A percentile compares a stretch with the other conserved stretches of the same genome.
Conservation (phyloP, 805 yeast genomes). For the Limtongia smithiae region DNA sequence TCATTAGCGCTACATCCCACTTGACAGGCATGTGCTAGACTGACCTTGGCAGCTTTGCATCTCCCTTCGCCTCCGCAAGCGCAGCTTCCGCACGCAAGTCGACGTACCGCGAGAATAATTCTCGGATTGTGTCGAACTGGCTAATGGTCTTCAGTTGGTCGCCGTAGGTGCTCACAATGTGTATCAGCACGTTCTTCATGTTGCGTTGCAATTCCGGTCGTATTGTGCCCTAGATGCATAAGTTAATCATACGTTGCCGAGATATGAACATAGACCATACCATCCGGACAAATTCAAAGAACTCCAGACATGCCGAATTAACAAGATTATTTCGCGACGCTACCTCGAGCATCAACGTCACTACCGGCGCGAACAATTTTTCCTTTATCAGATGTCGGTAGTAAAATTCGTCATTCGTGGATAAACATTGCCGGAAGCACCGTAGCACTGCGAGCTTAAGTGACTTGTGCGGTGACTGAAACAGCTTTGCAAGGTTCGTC, state of each 20-base stretch:
- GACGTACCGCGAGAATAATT: conserved; percentile 17
- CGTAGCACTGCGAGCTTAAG: conserved; percentile 41
- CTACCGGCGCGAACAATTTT: conserved; percentile 49
- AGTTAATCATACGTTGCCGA: too few relatives aligned
- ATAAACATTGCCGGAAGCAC: conserved; percentile 60
- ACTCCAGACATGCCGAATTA: conserved; percentile 71
- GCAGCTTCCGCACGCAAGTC: conserved; percentile 8
- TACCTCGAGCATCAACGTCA: conserved; percentile 49
- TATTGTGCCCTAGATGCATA: conserved; percentile 3
- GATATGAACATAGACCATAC: conserved; percentile 11
- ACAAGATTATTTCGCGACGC: conserved; percentile 56
- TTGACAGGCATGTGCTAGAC: too few relatives aligned
- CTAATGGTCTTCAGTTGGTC: conserved; percentile 36
- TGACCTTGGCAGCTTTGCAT: too few relatives aligned
- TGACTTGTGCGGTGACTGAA: conserved; percentile 43
- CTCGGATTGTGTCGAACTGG: conserved; percentile 31
- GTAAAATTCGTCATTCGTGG: conserved; percentile 60
- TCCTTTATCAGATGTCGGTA: conserved; percentile 54
- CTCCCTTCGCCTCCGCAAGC: too few relatives aligned
- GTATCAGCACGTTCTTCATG: conserved; percentile 34
- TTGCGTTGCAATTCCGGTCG: conserved; percentile 30
- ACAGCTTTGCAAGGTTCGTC: conserved; percentile 51
- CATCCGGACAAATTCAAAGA: conserved; percentile 48
- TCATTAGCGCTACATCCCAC: too few relatives aligned
- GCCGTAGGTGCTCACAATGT: conserved; percentile 36